These are phyloP conservation scores for Hypoxylon sp. DNA, from an alignment of 2,329 filamentous ascomycete genomes.

Conservation along the genomic window DNA sequence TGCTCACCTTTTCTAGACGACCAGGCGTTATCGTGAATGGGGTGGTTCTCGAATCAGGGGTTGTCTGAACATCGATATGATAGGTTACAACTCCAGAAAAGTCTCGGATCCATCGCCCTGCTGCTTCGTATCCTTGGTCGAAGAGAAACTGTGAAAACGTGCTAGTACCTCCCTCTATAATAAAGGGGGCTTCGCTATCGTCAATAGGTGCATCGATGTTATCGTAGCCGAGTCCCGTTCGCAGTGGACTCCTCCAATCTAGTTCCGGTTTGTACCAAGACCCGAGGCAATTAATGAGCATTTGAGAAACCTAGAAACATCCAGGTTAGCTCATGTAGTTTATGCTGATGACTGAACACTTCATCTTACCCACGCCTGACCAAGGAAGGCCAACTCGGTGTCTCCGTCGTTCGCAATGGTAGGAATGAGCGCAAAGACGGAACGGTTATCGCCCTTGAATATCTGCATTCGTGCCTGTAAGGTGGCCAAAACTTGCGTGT, in stretches of 20 bases:
- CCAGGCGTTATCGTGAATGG: not conserved
- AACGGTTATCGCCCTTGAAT: not conserved
- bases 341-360: not conserved
- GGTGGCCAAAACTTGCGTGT: not conserved
- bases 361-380: not conserved
- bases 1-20: not conserved
- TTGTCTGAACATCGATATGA: not conserved
- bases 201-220: not conserved
- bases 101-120: not conserved
- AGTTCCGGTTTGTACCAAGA: not conserved
- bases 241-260: not conserved
- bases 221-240: not conserved
- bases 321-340: not conserved
- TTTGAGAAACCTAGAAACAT: not conserved
- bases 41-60: not conserved
- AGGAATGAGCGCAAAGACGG: not conserved
- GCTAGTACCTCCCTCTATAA: not conserved
- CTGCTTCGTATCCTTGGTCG: not conserved
- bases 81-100: not conserved
- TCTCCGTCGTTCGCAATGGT: not conserved
- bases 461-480: not conserved
- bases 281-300: not conserved
- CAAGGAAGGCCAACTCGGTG: not conserved
- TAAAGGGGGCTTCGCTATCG: not conserved
- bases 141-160: not conserved